Base-by-base conservation (phyloP, 1,284 basidiomycete genomes). In the Trichosporon sp. region DNA sequence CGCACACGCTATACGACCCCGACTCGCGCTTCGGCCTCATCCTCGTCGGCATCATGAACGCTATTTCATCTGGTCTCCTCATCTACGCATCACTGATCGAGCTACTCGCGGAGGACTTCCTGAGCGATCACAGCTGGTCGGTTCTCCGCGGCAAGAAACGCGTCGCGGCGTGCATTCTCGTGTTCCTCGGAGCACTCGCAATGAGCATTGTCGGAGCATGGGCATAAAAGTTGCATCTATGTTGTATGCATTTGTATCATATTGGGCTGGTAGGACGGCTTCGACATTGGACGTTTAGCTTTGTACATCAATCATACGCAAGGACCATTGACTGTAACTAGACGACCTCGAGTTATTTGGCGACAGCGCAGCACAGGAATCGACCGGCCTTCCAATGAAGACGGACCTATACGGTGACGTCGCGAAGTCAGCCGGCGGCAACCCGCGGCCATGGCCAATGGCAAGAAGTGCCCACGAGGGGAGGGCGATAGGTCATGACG, bases 91-190 rank as follows among this genome's bases (percentile, higher is more conserved):
- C 77, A 59, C 71, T 67, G 23, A 73, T 78, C 59, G 33, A 54
- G 46, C 40, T 75, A 74, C 65, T 65, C 73, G 73, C 74, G 1
- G 77, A 78, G 73, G 74, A 77, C 66, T 76, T 78, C 67, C 76
- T 79, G 67, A 36, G 21, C 21, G 56, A 58, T 25, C 56, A 58
- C 13, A 37, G 33, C 23, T 58, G 56, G 56, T 33, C 56, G 2
- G 56, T 58, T 4, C 56, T 58, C 9, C 8, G 56, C 0, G 56
- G 56, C 10, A 23, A 11, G 56, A 58, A 58, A 23, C 33, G 56
- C n/a, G 56, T 58, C 13, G 10, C n/a, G 4, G 56, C 56, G 19
- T 21, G 34, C 23, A 11, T 27, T 1, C 56, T 58, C 13, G 56
- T 58, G 19, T 32, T 58, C 7, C 21, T 34, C 21, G 56, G 56